These are phyloP conservation scores for Prunus davidiana DNA, from an alignment of 306 rosid species.

Conservation along the genomic window DNA sequence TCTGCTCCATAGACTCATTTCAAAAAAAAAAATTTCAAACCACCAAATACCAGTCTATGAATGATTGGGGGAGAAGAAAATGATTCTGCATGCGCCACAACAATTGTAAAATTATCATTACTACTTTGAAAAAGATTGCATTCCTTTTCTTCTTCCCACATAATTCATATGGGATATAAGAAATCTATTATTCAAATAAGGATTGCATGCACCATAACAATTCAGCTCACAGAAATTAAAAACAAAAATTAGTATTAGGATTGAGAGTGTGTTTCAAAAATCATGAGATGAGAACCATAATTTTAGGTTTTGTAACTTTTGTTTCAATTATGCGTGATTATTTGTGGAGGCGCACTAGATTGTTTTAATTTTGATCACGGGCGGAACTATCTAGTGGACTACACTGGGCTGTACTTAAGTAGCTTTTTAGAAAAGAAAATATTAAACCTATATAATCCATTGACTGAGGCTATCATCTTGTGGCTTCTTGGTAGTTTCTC, in stretches of 20 bases:
- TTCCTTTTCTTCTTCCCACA: neutral
- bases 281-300: too few species aligned
- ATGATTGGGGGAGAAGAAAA: neutral
- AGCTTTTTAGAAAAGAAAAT: too few species aligned
- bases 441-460: too few species aligned
- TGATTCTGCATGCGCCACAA: neutral
- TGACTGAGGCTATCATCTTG: too few species aligned
- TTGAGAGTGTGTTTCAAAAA: neutral
- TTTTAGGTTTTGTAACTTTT: too few species aligned
- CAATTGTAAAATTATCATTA: neutral
- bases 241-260: neutral
- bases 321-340: accelerated
- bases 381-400: too few species aligned
- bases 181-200: neutral
- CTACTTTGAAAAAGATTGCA: neutral
- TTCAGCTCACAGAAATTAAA: neutral
- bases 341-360: too few species aligned
- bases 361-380: too few species aligned
- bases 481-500: too few species aligned
- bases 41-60: neutral
- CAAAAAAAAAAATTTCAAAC: neutral
- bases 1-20: neutral
- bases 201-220: neutral
- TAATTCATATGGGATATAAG: neutral
- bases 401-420: too few species aligned